phyloP scores from a whole-genome alignment of 805 yeast species.

The Cyberlindnera lachancei region DNA sequence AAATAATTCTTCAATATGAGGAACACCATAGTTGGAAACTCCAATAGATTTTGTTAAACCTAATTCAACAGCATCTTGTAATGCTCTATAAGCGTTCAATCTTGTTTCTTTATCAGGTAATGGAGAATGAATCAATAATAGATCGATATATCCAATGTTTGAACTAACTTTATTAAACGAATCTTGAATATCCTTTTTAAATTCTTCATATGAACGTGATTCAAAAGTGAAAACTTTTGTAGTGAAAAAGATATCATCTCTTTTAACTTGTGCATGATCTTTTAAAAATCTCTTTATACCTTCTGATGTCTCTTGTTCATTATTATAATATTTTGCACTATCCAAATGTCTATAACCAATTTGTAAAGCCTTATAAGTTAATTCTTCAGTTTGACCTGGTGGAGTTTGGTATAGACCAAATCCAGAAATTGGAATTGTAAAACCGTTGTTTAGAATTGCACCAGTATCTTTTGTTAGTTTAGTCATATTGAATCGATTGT shows the following conservation, averaged over 20 bases:
- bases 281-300: slow-evolving; percentile 44
- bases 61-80: slow-evolving; percentile 61
- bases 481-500: no score
- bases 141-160: slow-evolving; percentile 62
- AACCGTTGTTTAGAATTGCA: slow-evolving; percentile 45
- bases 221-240: slow-evolving; percentile 54
- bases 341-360: slow-evolving; percentile 70
- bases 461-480: slow-evolving; percentile 7
- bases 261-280: slow-evolving; percentile 42
- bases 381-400: slow-evolving; percentile 31
- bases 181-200: slow-evolving; percentile 42
- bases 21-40: slow-evolving; percentile 67
- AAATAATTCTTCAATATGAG: slow-evolving; percentile 54
- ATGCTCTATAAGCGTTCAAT: slow-evolving; percentile 59
- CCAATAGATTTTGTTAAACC: slow-evolving; percentile 64
- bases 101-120: slow-evolving; percentile 38
- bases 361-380: slow-evolving; percentile 50
- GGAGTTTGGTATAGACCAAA: slow-evolving; percentile 54
- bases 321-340: slow-evolving; percentile 60
- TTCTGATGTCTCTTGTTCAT: slow-evolving; percentile 48
- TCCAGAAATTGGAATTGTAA: slow-evolving; percentile 57
- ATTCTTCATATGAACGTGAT: slow-evolving; percentile 51
- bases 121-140: slow-evolving; percentile 65
- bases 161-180: slow-evolving; percentile 45
- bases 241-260: slow-evolving; percentile 59